Conservation (phyloP, 257 asterid genomes). For the Lavandula angustifolia region DNA sequence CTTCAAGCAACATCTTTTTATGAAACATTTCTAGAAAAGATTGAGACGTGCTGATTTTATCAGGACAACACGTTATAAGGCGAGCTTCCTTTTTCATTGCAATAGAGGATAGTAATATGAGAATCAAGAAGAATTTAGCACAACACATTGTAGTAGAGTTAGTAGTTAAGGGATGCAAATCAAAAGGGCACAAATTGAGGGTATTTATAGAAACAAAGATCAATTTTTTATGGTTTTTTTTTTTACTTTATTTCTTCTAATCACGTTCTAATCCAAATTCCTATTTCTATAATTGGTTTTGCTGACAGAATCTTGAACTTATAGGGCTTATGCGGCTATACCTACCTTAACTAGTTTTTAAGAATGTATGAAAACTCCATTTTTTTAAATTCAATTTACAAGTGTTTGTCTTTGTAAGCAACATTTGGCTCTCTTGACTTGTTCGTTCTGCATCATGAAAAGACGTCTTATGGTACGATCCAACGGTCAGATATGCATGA, state of each 20-base stretch:
- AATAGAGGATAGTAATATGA: slow-evolving; percentile 35
- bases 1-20: slow-evolving; percentile 28
- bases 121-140: slow-evolving; percentile 32
- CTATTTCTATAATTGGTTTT: slow-evolving; percentile 16
- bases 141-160: slow-evolving; percentile 31
- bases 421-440: slow-evolving; percentile 13
- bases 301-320: slow-evolving; percentile 14
- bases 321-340: no score
- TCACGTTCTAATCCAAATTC: neutral
- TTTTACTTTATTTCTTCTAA: neutral
- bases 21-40: slow-evolving; percentile 39
- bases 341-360: neutral
- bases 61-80: neutral
- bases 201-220: slow-evolving; percentile 34
- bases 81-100: slow-evolving; percentile 29
- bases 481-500: neutral
- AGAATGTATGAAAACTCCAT: neutral
- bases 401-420: slow-evolving; percentile 51
- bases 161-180: neutral
- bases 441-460: neutral
- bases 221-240: no score
- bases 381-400: slow-evolving; percentile 6
- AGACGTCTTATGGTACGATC: slow-evolving; percentile 14
- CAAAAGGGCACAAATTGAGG: slow-evolving; percentile 6
- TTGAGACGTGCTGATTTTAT: slow-evolving; percentile 4